A percentile compares a stretch with the other conserved stretches of the same genome.
These are phyloP conservation scores for Plasmodium vivax DNA, from an alignment of 169 alveolate species.

Conservation along the genomic window DNA sequence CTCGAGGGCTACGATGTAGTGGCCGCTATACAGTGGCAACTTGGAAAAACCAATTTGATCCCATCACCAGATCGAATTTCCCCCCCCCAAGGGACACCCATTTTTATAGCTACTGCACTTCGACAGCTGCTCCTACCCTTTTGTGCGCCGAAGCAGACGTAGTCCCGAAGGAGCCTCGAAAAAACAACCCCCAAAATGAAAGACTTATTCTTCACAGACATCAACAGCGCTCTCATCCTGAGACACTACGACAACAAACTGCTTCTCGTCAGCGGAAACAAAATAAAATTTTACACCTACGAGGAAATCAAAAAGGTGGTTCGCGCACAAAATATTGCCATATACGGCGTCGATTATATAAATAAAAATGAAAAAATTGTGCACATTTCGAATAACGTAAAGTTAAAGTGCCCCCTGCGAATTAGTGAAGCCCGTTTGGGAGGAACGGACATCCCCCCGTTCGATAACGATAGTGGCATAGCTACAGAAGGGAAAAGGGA, in stretches of 20 bases:
- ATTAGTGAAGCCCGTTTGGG: neutral
- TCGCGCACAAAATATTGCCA: constrained; percentile 47
- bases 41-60: neutral
- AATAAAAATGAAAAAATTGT: constrained; percentile 69
- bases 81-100: neutral
- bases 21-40: neutral
- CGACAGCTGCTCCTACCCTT: neutral
- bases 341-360: constrained; percentile 21
- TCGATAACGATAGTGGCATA: neutral
- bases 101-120: neutral
- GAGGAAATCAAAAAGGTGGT: constrained; percentile 40
- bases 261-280: constrained; percentile 47
- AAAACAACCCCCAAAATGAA: constrained; percentile 13
- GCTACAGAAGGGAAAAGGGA: constrained; percentile 3
- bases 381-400: constrained; percentile 65
- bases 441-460: neutral
- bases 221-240: constrained; percentile 27
- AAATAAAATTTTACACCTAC: constrained; percentile 45
- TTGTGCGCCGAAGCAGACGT: neutral
- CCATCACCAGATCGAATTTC: neutral
- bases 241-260: constrained; percentile 57
- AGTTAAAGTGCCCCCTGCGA: neutral
- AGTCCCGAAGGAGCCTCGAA: neutral
- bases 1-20: neutral
- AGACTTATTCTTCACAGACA: constrained; percentile 53